Conservation (phyloP, 371 early-diverging fungal genomes). For the Rhizopus microsporus region DNA sequence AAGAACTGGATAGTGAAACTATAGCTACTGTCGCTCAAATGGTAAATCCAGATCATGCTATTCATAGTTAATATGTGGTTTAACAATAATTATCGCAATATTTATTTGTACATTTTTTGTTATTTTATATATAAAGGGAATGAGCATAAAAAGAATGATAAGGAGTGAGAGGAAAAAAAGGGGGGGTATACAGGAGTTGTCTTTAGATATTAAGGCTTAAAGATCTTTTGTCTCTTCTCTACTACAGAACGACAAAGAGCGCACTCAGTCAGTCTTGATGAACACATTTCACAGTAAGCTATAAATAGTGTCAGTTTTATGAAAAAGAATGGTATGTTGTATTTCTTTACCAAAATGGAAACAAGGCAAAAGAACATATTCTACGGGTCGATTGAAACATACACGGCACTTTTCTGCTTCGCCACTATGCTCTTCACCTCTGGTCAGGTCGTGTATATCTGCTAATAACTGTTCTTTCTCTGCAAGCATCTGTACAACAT, state of each 20-base stretch:
- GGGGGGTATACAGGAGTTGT: not conserved
- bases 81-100: slow-evolving; percentile 1
- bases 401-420: slow-evolving; percentile 34
- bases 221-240: slow-evolving; percentile 30
- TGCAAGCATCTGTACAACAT: slow-evolving; percentile 7
- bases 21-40: slow-evolving; percentile 31
- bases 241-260: slow-evolving; percentile 33
- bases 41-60: slow-evolving; percentile 18
- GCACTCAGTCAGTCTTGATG: slow-evolving; percentile 34
- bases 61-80: not conserved
- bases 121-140: slow-evolving; percentile 5
- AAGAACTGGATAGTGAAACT: slow-evolving; percentile 22
- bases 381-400: slow-evolving; percentile 35
- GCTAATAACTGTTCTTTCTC: slow-evolving; percentile 15
- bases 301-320: slow-evolving; percentile 8
- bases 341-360: slow-evolving; percentile 41
- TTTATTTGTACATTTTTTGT: not conserved
- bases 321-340: not conserved
- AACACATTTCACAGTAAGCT: slow-evolving; percentile 45
- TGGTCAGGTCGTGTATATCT: not conserved
- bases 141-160: not conserved
- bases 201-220: slow-evolving; percentile 8
- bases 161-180: not conserved
- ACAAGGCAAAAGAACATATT: slow-evolving; percentile 39
- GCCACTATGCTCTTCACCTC: not conserved